A percentile compares a stretch with the other conserved stretches of the same genome.
Evolutionary conservation across 306 rosid genomes (phyloP).

Genomic region (Lupinus albus): DNA sequence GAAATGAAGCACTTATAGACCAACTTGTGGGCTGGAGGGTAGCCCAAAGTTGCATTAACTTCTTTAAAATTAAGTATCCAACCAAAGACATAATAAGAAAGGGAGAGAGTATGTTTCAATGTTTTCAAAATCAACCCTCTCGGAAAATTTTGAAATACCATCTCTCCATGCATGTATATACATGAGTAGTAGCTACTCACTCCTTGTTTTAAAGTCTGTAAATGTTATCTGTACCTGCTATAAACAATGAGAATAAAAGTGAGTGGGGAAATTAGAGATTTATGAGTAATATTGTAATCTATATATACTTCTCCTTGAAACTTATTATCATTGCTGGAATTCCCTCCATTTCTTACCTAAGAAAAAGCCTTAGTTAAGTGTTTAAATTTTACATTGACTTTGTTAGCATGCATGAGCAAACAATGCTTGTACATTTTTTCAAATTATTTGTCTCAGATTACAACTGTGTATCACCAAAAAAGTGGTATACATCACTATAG

Average conservation of each 20-base stretch:
- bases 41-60: too few relatives aligned
- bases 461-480: constrained; percentile 39
- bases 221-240: too few relatives aligned
- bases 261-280: too few relatives aligned
- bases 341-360: constrained; percentile 42
- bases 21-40: too few relatives aligned
- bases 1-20: too few relatives aligned
- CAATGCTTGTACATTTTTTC: constrained; percentile 16
- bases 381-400: constrained; percentile 36
- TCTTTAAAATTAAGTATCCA: too few relatives aligned
- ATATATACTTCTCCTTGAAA: constrained; percentile 28
- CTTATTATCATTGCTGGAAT: constrained; percentile 34
- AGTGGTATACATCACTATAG: constrained; percentile 20
- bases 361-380: constrained; percentile 27
- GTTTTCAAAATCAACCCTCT: background rate
- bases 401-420: background rate
- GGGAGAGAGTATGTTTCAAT: background rate
- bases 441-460: constrained; percentile 24
- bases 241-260: too few relatives aligned
- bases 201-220: too few relatives aligned
- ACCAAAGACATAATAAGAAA: too few relatives aligned
- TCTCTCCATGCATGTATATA: too few relatives aligned
- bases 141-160: background rate
- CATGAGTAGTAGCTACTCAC: too few relatives aligned
- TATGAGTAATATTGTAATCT: constrained; percentile 5